These are phyloP conservation scores for Coniochaeta pulveracea DNA, from an alignment of 2,329 filamentous ascomycete species.

Conservation along the genomic window DNA sequence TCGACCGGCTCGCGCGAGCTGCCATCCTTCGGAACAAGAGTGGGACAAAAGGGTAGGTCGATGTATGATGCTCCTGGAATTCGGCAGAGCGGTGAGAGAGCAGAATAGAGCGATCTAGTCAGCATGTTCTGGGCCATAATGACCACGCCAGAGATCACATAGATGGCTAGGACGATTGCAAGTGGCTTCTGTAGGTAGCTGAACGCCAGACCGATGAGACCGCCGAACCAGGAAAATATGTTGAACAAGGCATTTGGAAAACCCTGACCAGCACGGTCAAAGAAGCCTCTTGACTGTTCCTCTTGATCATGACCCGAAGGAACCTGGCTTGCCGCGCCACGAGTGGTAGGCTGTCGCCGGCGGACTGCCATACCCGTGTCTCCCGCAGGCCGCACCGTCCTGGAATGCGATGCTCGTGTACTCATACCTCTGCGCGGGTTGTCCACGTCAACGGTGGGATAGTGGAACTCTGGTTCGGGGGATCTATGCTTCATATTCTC, in stretches of 20 bases:
- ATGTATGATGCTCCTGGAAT: constrained; percentile 54
- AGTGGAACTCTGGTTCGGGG: constrained; percentile 39
- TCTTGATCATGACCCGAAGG: constrained; percentile 8
- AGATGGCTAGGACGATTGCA: constrained; percentile 47
- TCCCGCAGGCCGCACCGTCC: constrained; percentile 17
- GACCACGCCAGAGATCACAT: constrained; percentile 46
- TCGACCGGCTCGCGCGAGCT: constrained; percentile 33
- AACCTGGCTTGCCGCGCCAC: constrained; percentile 8
- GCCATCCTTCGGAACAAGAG: constrained; percentile 7
- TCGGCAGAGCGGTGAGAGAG: constrained; percentile 58
- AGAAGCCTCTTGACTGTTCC: constrained; percentile 11
- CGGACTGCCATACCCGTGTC: constrained; percentile 5
- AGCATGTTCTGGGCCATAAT: constrained; percentile 52
- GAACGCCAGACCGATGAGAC: constrained; percentile 47
- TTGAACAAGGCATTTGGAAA: constrained; percentile 26
- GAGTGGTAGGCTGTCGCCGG: constrained; percentile 6
- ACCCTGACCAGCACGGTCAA: constrained; percentile 21
- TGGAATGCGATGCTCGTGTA: constrained; percentile 17
- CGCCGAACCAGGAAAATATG: constrained; percentile 35
- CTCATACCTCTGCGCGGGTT: constrained; percentile 22
- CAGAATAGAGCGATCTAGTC: constrained; percentile 46
- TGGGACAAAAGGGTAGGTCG: constrained; percentile 52
- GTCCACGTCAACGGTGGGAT: constrained; percentile 35
- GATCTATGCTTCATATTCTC: constrained; percentile 21
- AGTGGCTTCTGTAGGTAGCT: constrained; percentile 53